A percentile compares a stretch with the other conserved stretches of the same genome.
phyloP scores from a whole-genome alignment of 805 yeast genomes.

The Kazachstania psychrophila region DNA sequence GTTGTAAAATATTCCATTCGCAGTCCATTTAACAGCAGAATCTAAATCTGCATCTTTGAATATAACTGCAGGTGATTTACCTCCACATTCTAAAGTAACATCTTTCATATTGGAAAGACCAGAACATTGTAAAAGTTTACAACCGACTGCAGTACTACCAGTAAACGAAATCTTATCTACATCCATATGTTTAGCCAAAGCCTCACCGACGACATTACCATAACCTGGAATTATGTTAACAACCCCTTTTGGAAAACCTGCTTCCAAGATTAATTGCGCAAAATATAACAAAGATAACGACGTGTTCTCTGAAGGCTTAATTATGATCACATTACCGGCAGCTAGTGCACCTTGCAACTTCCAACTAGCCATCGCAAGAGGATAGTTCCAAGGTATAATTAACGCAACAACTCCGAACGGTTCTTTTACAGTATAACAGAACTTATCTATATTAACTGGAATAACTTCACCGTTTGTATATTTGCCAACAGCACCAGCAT shows the following conservation, averaged over 20 bases:
- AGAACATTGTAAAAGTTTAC: constrained; percentile 32
- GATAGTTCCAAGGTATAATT: constrained; percentile 42
- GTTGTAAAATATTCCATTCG: constrained; percentile 44
- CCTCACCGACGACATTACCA: constrained; percentile 34
- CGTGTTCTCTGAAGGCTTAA: constrained; percentile 39
- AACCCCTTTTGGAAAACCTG: constrained; percentile 40
- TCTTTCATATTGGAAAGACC: constrained; percentile 33
- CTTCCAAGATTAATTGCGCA: constrained; percentile 32
- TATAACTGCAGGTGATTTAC: constrained; percentile 38
- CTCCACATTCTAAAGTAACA: constrained; percentile 39
- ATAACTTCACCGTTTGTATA: constrained; percentile 46
- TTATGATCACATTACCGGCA: constrained; percentile 36
- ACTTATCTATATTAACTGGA: constrained; percentile 49
- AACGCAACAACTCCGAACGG: constrained; percentile 43
- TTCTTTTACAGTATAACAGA: constrained; percentile 39
- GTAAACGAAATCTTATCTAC: constrained; percentile 42
- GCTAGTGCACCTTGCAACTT: constrained; percentile 45
- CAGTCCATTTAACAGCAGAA: constrained; percentile 37
- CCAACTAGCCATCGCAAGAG: constrained; percentile 40
- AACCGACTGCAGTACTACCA: constrained; percentile 40
- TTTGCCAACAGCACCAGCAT: constrained; percentile 64
- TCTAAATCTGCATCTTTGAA: constrained; percentile 37
- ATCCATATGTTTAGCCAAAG: constrained; percentile 34
- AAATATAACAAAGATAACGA: constrained; percentile 35
- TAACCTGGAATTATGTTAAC: constrained; percentile 36